Conservation (phyloP, 2,329 filamentous ascomycete genomes). For the Metarhizium brunneum region DNA sequence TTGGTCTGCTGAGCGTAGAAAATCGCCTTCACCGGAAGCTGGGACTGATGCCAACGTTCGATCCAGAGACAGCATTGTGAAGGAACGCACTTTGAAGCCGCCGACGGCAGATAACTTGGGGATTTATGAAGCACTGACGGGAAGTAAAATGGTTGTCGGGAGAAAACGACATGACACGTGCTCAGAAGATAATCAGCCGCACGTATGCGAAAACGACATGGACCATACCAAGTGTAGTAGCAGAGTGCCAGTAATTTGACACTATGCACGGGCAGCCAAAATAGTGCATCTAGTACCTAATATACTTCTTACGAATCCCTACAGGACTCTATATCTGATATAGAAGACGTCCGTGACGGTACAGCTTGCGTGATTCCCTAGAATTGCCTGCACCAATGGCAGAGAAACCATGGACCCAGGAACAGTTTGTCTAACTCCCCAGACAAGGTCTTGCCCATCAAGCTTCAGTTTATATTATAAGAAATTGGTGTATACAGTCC, state of each 20-base stretch:
- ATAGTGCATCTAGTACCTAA: neutral
- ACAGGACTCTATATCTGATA: neutral
- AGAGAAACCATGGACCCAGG: no score
- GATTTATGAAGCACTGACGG: conserved; percentile 17
- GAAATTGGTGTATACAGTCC: no score
- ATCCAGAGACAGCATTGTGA: conserved; percentile 14
- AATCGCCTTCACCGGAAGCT: neutral
- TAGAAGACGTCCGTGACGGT: neutral
- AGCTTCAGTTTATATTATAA: no score
- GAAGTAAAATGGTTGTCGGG: conserved; percentile 8
- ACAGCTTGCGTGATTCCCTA: no score
- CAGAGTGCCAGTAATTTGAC: neutral
- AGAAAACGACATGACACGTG: conserved; percentile 14
- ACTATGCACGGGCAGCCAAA: neutral
- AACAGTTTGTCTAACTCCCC: no score
- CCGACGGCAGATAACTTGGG: conserved; percentile 10
- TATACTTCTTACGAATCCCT: neutral
- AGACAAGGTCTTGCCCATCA: no score
- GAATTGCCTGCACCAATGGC: no score
- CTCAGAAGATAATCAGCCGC: conserved; percentile 23
- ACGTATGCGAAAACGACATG: conserved; percentile 20
- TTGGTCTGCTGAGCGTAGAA: conserved; percentile 3
- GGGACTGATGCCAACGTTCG: neutral
- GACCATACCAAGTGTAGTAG: neutral
- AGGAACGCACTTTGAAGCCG: conserved; percentile 10